Conservation (phyloP, 2,329 filamentous ascomycete genomes). For the Elsinoe necatrix region DNA sequence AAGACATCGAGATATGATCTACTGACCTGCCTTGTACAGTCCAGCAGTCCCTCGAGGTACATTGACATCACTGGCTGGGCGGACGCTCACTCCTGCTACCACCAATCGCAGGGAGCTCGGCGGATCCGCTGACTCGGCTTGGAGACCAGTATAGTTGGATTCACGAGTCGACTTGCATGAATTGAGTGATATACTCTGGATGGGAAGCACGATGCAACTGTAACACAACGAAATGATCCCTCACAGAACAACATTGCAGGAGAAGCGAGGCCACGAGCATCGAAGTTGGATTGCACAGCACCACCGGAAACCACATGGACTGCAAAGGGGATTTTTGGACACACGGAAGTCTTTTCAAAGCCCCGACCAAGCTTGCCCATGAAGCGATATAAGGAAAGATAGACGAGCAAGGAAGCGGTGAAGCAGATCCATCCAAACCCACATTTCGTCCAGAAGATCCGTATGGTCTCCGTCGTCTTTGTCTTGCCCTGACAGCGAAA, state of each 20-base stretch:
- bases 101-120: neutral
- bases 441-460: neutral
- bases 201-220: neutral
- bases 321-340: neutral
- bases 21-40: neutral
- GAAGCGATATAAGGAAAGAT: neutral
- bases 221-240: neutral
- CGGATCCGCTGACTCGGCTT: constrained; percentile 7
- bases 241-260: neutral
- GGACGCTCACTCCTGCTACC: neutral
- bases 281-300: neutral
- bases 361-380: neutral
- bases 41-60: neutral
- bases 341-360: neutral
- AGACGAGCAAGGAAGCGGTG: constrained; percentile 10
- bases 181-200: neutral
- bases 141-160: neutral
- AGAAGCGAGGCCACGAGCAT: neutral
- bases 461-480: neutral
- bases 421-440: neutral
- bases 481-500: neutral
- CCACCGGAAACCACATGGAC: neutral
- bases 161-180: constrained; percentile 4
- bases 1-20: neutral
- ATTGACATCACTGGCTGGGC: neutral